These are phyloP conservation scores for Psophocarpus tetragonolobus DNA, from an alignment of 306 rosid species.

Conservation along the genomic window DNA sequence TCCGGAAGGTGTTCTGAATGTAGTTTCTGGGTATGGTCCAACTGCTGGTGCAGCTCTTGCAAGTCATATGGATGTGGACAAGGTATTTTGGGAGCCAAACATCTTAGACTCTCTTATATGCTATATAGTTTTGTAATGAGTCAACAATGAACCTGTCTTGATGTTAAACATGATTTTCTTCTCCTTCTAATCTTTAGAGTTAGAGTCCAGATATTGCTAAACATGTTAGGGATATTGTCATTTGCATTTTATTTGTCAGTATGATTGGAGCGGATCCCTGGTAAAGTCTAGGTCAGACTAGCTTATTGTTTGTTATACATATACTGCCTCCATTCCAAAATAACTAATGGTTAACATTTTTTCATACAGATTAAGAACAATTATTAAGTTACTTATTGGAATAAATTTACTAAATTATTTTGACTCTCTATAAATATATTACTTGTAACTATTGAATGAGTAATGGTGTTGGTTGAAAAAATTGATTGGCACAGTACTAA, in stretches of 20 bases:
- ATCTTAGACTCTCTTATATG: background rate
- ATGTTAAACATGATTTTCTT: background rate
- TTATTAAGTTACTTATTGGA: no score
- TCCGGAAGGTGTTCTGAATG: constrained; percentile 87
- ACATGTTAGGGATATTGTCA: background rate
- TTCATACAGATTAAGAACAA: no score
- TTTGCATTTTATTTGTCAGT: background rate
- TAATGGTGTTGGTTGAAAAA: no score
- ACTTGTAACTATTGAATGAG: no score
- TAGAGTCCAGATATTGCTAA: background rate
- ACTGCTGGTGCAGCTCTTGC: constrained; percentile 95
- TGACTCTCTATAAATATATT: no score
- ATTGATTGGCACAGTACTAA: no score
- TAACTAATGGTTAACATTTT: no score
- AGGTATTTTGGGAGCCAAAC: constrained; percentile 47
- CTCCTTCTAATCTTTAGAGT: background rate
- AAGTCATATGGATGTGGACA: constrained; percentile 92
- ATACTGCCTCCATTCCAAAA: no score
- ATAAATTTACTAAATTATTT: no score
- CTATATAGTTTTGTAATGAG: background rate
- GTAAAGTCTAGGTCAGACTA: background rate
- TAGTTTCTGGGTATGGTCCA: constrained; percentile 88
- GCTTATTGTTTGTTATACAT: no score
- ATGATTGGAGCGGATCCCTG: background rate
- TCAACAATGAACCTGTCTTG: constrained; percentile 2